Base-by-base conservation (phyloP, 208 protist genomes). In the Acanthamoeba triangularis region DNA sequence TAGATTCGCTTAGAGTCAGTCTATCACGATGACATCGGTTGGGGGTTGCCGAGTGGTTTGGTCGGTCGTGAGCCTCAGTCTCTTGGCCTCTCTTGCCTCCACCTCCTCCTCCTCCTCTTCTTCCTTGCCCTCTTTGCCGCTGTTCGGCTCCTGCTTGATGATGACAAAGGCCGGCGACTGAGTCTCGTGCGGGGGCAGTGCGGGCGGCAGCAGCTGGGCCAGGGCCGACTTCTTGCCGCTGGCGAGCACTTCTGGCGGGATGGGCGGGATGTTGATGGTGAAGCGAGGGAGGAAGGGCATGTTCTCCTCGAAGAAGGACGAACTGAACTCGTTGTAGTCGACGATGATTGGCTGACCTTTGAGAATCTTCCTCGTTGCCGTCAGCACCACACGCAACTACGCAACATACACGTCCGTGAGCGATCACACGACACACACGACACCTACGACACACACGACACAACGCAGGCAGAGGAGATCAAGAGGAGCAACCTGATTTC, bases 281-380 rank as follows among this genome's bases (percentile, higher is more conserved):
- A 72, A 93, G 11, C 41, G 54, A 52, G 88, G 65, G n/a, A 93
- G 35, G 33, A 61, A 52, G 63, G 88, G 88, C 59, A 93, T 14
- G 88, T 76, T 93, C 65, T 93, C 88, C 88, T 93, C 88, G 28
- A 93, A 93, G 41, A 80, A 93, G 88, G 88, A 76, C 44, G 59
- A 54, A 25, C 63, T 80, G 65, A 61, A 59, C 41, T 93, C 88
- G 44, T 93, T 76, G 63, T 93, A 93, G 65, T 93, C 78, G 88
- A 76, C 44, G 61, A 93, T 93, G 65, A 93, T 93, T 2, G 88
- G 88, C 28, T 93, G 88, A 0, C 88, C 88, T 25, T 93, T 78
- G 0, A 78, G 88, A 30, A 93, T 93, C 20, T 25, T 28, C 47
- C 10, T 72, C 10, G 88, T 93, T 6, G 88, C 54, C 16, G 63